Evolutionary conservation across 768 basidiomycete genomes (phyloP), one percentile per base, ranked within the genome.

Genomic region (Lanmaoa rubissima): DNA sequence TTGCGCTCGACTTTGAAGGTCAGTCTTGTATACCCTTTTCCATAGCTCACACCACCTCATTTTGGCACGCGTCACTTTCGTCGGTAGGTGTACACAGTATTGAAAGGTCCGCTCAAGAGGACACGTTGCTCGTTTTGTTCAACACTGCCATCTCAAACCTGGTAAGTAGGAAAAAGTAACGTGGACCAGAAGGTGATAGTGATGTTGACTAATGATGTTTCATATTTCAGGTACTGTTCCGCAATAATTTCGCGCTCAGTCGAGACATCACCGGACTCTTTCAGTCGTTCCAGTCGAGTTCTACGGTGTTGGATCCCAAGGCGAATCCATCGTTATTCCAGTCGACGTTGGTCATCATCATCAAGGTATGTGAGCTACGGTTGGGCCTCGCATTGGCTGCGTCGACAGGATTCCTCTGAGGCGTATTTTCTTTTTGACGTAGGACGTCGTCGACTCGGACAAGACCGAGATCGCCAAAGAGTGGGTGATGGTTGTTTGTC

Each of bases 1-100:
- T 86, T 1, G 79, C 84, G 3, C 74, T 86, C 7, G 85, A 86
- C 58, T 86, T 86, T 44, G 85, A 86, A 76, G 85, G 85, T 78
- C 9, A 1, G 61, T 55, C 10, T 0, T 0, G 2, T 24, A 4
- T 5, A 38, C 28, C 1, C 34, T 16, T n/a, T 38, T 6, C 7
- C 8, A 21, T 10, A 17, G 2, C 2, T 43, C 14, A 2, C 9
- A 1, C 9, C 6, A 8, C 1, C 28, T 57, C n/a, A 44, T 11
- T 28, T n/a, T 6, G 17, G 3, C 24, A 36, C 10, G 2, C 17
- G 1, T n/a, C 4, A 12, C 5, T 5, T 48, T 19, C 16, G 8
- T 50, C 8, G 10, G 8, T 21, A 69, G 85, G 84, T 48, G 84
- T 85, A 1, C 82, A 85, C 58, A 83, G 82, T 48, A 83, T 87